Evolutionary conservation across 2,329 filamentous ascomycete genomes (phyloP).

Genomic region (Coleophoma crateriformis): DNA sequence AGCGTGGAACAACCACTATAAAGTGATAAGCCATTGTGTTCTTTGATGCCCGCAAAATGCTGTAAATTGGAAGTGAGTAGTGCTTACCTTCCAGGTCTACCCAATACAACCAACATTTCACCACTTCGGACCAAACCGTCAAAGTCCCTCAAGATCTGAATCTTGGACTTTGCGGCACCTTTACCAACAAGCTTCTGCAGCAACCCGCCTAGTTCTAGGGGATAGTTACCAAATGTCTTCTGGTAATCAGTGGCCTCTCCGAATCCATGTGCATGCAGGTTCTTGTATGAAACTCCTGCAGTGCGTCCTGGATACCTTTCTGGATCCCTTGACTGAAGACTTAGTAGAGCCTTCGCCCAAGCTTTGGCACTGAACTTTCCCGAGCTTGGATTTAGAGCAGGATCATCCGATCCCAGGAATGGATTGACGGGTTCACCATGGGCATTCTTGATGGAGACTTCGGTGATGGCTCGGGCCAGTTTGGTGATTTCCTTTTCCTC

Average conservation of each 20-base stretch:
- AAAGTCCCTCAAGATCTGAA: conserved; percentile 55
- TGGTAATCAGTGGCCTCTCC: conserved; percentile 67
- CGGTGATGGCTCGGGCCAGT: conserved; percentile 19
- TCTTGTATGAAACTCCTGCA: conserved; percentile 60
- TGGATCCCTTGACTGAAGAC: conserved; percentile 36
- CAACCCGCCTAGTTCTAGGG: conserved; percentile 42
- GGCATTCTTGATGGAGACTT: conserved; percentile 15
- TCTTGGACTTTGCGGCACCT: conserved; percentile 38
- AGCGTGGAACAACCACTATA: conserved; percentile 57
- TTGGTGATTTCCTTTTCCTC: conserved; percentile 16
- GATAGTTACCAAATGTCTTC: conserved; percentile 57
- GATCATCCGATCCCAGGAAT: conserved; percentile 41
- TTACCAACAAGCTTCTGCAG: conserved; percentile 46
- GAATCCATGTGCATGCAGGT: conserved; percentile 65
- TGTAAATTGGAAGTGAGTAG: neutral
- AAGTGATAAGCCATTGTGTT: neutral
- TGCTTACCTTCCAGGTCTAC: conserved; percentile 51
- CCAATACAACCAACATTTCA: conserved; percentile 65
- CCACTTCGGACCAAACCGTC: conserved; percentile 59
- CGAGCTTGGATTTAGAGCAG: conserved; percentile 47
- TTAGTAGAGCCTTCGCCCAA: conserved; percentile 57
- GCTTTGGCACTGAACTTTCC: conserved; percentile 46
- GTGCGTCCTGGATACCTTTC: conserved; percentile 51
- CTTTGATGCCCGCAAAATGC: neutral
- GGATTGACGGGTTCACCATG: conserved; percentile 36